Base-by-base conservation (phyloP, 257 asterid species). In the Linaria vulgaris region DNA sequence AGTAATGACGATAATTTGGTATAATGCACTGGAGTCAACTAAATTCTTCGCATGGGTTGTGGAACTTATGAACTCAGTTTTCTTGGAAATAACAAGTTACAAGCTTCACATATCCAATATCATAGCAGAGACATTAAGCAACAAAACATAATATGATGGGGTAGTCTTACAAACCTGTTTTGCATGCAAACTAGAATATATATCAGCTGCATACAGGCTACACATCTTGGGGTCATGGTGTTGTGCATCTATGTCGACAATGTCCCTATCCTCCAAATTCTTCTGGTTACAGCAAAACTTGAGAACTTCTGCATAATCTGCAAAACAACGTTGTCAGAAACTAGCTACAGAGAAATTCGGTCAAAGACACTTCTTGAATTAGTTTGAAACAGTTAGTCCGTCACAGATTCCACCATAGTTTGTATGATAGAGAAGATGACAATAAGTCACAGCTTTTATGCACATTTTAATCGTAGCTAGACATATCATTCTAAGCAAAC, bases 181-280 rank as follows among this genome's bases (percentile, higher is more conserved):
- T 52, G 90, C 80, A 58, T 68, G 75, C 70, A 89, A 75, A 72
- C 74, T 79, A 65, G 75, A 56, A 64, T 89, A 87, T 70, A 92
- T 92, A 72, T 87, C 95, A 74, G 88, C 83, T 69, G 97, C 97
- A 77, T 92, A 87, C 59, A 79, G 63, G 78, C 90, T 79, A 78
- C 99, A 92, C 97, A 92, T 83, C 79, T 57, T 87, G 25, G 97
- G 96, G 73, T 92, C 95, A 74, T 76, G 81, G 79, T 84, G 81
- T 61, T 76, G 79, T 67, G 83, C 74, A 71, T 92, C 99, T 51
- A 92, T 92, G 69, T 92, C 82, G 43, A 60, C 65, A 59, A 89
- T 72, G 53, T 83, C 78, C 41, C 73, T 68, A 48, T 76, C 83
- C 54, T 74, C 78, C 73, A 83, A 76, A 59, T 59, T 72, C 25